Conservation (phyloP, 441 rosid genomes). For the Euphorbia schlechtendalii region DNA sequence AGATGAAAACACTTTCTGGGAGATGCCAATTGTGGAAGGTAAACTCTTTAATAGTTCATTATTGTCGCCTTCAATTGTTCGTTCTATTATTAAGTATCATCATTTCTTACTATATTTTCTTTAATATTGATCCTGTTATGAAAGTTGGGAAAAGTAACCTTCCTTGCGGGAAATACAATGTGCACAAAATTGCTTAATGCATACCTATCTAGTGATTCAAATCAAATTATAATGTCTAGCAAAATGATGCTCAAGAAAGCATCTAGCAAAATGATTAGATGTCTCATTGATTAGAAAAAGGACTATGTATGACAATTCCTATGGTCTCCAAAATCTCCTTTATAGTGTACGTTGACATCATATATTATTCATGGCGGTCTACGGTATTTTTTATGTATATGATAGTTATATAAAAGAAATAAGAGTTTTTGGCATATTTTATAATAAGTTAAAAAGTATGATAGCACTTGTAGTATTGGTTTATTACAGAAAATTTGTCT, state of each 20-base stretch:
- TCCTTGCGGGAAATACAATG: not conserved
- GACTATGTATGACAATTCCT: not conserved
- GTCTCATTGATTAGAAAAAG: not conserved
- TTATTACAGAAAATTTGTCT: not conserved
- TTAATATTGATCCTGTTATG: not conserved
- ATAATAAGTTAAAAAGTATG: not conserved
- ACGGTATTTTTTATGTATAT: not conserved
- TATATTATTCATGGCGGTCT: not conserved
- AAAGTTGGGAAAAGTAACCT: not conserved
- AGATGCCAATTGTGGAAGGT: constrained; percentile 72
- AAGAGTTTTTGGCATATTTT: not conserved
- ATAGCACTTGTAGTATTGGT: not conserved
- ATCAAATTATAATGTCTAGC: not conserved
- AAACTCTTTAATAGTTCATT: constrained; percentile 1
- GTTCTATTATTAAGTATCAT: not conserved
- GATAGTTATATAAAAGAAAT: not conserved
- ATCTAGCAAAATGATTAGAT: not conserved
- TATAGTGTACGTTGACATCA: not conserved
- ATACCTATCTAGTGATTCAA: not conserved
- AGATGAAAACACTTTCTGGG: constrained; percentile 47
- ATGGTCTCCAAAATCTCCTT: not conserved
- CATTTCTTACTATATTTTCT: not conserved
- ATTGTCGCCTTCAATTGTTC: not conserved
- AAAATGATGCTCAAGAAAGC: not conserved
- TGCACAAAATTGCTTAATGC: not conserved